Evolutionary conservation across 116 monocot species (phyloP), one percentile per base, ranked within the genome.

Genomic region (Trichopus zeylanicus): DNA sequence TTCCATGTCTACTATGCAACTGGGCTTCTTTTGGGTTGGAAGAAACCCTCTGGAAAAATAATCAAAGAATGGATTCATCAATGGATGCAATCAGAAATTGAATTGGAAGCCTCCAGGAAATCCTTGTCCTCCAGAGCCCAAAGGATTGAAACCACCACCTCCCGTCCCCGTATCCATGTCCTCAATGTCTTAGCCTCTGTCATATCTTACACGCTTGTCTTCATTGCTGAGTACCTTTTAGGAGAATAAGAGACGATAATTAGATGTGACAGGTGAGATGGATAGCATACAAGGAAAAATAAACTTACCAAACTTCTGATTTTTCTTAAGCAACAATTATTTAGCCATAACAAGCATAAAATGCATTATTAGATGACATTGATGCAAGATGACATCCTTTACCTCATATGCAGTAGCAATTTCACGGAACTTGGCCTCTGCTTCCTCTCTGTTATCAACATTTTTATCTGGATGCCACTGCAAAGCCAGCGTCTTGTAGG

Each of bases 391-490:
- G 31, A 32, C 19, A 7, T 19, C 22, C n/a, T 48, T 57, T 70
- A 89, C 97, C 97, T 97, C 97, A 59, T 97, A 97, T 57, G 97
- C 97, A 59, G 97, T 91, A 61, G 97, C 97, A 70, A 97, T 84
- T 79, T 97, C 97, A 31, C 62, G 78, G 55, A 97, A 97, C 58
- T 72, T 74, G 51, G 75, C 70, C 66, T 87, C 97, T 42, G 97
- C 90, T 70, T 90, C 90, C 57, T 91, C 91, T 68, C 84, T 74
- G 28, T 97, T 97, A 28, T 82, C 97, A 26, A 87, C 87, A 61
- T 97, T 97, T 61, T 97, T 97, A 73, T 97, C 91, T 42, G 95
- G 97, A 70, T 97, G 97, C 97, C 97, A 97, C 30, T 97, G 84
- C 55, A 97, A 77, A 60, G 97, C 97, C 74, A 97, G 86, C 65